Evolutionary conservation across 306 rosid species (phyloP), one percentile per base, ranked within the genome.

Genomic region (Leucaena leucocephala): DNA sequence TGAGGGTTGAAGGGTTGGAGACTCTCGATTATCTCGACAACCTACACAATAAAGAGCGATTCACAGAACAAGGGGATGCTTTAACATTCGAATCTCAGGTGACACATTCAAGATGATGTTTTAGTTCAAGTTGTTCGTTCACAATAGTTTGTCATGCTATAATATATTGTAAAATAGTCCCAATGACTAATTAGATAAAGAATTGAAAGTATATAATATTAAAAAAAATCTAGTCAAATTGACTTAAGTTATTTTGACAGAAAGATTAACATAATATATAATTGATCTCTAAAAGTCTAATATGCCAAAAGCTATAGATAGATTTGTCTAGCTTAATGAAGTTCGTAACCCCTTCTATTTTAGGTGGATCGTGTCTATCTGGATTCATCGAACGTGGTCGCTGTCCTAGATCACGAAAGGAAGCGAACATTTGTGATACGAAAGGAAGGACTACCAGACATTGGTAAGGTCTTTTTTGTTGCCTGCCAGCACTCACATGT

Each of bases 51-150:
- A 93, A 85, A 78, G 83, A 91, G 83, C 97, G 94, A 1, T 93
- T 95, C 87, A 95, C 99, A 0, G 98, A 95, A 72, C 99, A 95
- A 88, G 97, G 98, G 80, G 89, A 83, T 76, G 84, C 98, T 81
- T 82, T 95, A 62, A 95, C 99, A 72, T 95, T 95, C 80, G 99
- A 95, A 80, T 88, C 98, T 0, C 98, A 95, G 97, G 99, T 93
- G 83, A 66, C 16, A 42, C 7, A 27, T 27, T 27, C 27, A 42
- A 8, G 49, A 76, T 55, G 35, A 42, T 42, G 22, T 67, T 67
- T 67, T 67, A 12, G 36, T 67, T 67, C 50, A 42, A 67, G 52
- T 67, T 66, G 48, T 3, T 54, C 21, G n/a, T 8, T 8, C 16
- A 33, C 4, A 38, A n/a, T 39, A 38, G 44, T 66, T 66, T 39